Evolutionary conservation across 2,329 filamentous ascomycete genomes (phyloP).

Genomic region (Lasiodiplodia hormozganensis): DNA sequence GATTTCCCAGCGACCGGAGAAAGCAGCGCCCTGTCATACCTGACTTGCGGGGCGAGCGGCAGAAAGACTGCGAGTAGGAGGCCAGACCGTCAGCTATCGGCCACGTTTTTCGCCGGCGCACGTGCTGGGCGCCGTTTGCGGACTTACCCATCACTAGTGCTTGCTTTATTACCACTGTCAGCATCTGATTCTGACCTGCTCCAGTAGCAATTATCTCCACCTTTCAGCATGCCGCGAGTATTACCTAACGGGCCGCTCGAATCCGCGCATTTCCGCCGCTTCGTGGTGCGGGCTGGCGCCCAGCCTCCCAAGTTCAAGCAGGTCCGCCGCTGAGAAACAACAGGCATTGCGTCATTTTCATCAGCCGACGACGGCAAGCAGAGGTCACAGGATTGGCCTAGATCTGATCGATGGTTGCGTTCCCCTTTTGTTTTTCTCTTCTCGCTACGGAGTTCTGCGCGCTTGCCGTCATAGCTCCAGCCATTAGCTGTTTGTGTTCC

Average conservation of each 20-base stretch:
- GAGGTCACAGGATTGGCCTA: neutral
- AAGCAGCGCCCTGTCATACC: too few relatives aligned
- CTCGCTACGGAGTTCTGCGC: slow-evolving; percentile 1
- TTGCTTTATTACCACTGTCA: neutral
- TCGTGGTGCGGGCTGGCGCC: neutral
- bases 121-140: neutral
- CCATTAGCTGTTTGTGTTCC: neutral
- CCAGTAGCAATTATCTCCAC: neutral
- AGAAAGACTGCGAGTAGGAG: too few relatives aligned
- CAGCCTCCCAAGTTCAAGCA: neutral
- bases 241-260: slow-evolving; percentile 7
- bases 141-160: neutral
- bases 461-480: slow-evolving; percentile 20
- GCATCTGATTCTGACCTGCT: neutral
- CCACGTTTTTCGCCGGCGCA: neutral
- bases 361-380: slow-evolving; percentile 16
- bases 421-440: neutral
- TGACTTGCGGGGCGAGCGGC: too few relatives aligned
- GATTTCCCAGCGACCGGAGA: too few relatives aligned
- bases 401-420: slow-evolving; percentile 6
- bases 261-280: neutral
- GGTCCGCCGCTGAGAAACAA: neutral
- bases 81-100: neutral
- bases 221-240: neutral
- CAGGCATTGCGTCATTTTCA: slow-evolving; percentile 10